phyloP scores from a whole-genome alignment of 441 rosid genomes.

The Adansonia grandidieri region DNA sequence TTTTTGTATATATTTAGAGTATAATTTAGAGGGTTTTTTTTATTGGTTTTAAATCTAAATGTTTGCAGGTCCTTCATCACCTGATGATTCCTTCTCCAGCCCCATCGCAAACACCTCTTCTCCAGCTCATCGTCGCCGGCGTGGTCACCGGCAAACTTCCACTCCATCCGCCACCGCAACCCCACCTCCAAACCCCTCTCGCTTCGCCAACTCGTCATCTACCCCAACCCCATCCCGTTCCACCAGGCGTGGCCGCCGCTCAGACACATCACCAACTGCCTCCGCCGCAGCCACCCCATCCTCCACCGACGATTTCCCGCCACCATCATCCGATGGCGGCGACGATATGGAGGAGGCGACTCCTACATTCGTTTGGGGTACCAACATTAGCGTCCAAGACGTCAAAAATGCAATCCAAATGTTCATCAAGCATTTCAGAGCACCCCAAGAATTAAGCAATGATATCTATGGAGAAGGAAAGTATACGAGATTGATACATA shows the following conservation, averaged over 20 bases:
- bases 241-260: constrained; percentile 33
- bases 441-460: constrained; percentile 20
- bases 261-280: constrained; percentile 30
- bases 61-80: constrained; percentile 70
- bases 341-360: constrained; percentile 65
- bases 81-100: constrained; percentile 67
- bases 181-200: constrained; percentile 55
- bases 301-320: constrained; percentile 44
- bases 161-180: constrained; percentile 44
- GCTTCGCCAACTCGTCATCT: constrained; percentile 45
- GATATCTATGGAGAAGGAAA: constrained; percentile 78
- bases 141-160: constrained; percentile 29
- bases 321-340: constrained; percentile 70
- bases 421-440: constrained; percentile 36
- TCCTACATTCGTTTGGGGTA: constrained; percentile 94
- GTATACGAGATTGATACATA: constrained; percentile 71
- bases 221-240: constrained; percentile 61
- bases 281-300: constrained; percentile 42
- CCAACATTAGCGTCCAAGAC: constrained; percentile 90
- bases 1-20: background rate
- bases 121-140: constrained; percentile 45
- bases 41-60: background rate
- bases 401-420: constrained; percentile 83
- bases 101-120: constrained; percentile 84
- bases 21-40: background rate